Base-by-base conservation (phyloP, 176 grass and related monocot genomes). In the Tuctoria greenei region DNA sequence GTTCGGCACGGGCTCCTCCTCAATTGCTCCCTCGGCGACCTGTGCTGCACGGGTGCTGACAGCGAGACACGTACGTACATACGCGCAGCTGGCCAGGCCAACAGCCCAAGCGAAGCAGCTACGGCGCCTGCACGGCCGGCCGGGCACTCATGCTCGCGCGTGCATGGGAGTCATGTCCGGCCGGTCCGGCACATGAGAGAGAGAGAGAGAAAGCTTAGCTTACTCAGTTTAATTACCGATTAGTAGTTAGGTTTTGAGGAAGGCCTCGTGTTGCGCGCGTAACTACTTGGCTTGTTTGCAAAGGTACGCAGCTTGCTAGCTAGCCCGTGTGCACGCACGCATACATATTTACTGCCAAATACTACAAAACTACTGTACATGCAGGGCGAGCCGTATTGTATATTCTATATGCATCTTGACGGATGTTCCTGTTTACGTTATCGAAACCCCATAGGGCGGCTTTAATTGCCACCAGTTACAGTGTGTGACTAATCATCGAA, bases 391-490 rank as follows among this genome's bases (percentile, higher is more conserved):
- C 31, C 31, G 31, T 31, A 31, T 31, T 1, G 3, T 31, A 31
- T 42, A 69, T 83, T 75, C 28, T 59, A 66, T 67, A 75, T 75
- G 34, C 55, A 18, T 37, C 24, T 75, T 62, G 77, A 81, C 84
- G 65, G 71, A 86, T 86, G 83, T 80, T 74, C 72, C 57, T 40
- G 64, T 64, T 70, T 64, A 86, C 78, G 78, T 49, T 77, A 76
- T 37, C 57, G 57, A 86, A 58, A 64, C 28, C 41, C 12, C 20
- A 46, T 36, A 56, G 47, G 18, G 45, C 15, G 3, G 23, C 28
- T 40, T 28, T 75, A 81, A 76, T 8, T 43, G 62, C 41, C 25
- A 45, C n/a, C 7, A 56, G 18, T 52, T 20, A 51, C 1, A 6
- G 5, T 51, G 5, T 20, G 31, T 51, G 17, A 1, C 50, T 52